phyloP scores from a whole-genome alignment of 495 filamentous ascomycete species.

The Choiromyces venosus region DNA sequence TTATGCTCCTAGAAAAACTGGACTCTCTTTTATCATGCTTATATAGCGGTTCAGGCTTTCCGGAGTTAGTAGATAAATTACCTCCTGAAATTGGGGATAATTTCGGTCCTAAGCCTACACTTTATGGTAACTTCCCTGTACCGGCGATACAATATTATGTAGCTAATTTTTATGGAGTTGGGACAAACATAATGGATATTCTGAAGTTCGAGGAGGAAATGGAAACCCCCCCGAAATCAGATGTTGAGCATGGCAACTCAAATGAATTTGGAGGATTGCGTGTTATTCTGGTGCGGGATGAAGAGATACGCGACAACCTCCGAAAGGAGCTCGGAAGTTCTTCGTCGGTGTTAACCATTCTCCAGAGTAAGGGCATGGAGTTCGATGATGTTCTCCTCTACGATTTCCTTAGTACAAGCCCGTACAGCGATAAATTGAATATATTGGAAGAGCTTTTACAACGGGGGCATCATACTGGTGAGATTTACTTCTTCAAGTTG shows the following conservation, averaged over 20 bases:
- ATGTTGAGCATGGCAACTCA: conserved; percentile 5
- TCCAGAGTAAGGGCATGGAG: conserved; percentile 50
- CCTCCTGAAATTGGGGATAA: conserved; percentile 45
- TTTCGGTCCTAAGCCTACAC: conserved; percentile 44
- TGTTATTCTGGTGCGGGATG: conserved; percentile 47
- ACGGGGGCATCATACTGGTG: neutral
- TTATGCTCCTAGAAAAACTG: neutral
- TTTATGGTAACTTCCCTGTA: conserved; percentile 34
- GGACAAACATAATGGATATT: no score
- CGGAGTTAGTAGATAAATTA: conserved; percentile 47
- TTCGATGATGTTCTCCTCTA: conserved; percentile 44
- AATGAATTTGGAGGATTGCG: conserved; percentile 47
- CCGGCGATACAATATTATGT: neutral
- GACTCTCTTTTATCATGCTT: neutral
- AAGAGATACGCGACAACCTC: conserved; percentile 13
- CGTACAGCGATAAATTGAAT: conserved; percentile 8
- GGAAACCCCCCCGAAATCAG: neutral
- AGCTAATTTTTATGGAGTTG: no score
- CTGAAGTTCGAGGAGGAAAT: neutral
- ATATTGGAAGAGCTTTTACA: no score
- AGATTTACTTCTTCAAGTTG: neutral
- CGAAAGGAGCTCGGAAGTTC: conserved; percentile 35
- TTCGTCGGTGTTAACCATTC: conserved; percentile 46
- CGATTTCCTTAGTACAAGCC: conserved; percentile 28
- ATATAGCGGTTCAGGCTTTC: conserved; percentile 39